Base-by-base conservation (phyloP, 2,329 filamentous ascomycete genomes). In the Hypoxylon sp. region DNA sequence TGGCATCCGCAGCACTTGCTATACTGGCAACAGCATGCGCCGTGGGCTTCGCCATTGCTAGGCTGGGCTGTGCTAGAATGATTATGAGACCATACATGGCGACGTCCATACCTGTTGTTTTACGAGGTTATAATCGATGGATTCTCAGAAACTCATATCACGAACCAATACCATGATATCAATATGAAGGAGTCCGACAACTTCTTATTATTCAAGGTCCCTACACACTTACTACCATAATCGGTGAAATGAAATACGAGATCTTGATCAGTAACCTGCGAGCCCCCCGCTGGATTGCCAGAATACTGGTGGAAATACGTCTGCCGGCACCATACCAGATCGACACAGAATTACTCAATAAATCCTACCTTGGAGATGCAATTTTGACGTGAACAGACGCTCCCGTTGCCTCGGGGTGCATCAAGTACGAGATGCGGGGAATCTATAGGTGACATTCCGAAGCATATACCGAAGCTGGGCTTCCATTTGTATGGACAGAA, bases 21-120 rank as follows among this genome's bases (percentile, higher is more conserved):
- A 50, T 43, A 20, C 25, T 43, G 12, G 43, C 55, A 17, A 62
- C 21, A 19, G 32, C 20, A n/a, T 47, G 34, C 2, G 40, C 43
- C 21, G 55, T 29, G 15, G 57, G 47, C 7, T 52, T 53, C 15
- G 62, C 62, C 16, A 48, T 48, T 5, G 20, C 50, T 11, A 48
- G 16, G 34, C 54, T 56, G 11, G 48, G 43, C 5, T 62, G 57
- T 45, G 48, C 56, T 41, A 62, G 34, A 12, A 61, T 17, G 32
- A 41, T 53, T 7, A 50, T 36, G 16, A 61, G 26, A 32, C 44
- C 11, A 31, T 36, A 20, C 60, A 65, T 65, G 32, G 19, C 34
- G 11, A 25, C n/a, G 5, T 32, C 12, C n/a, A n/a, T n/a, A n/a
- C n/a, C n/a, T n/a, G n/a, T n/a, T n/a, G n/a, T n/a, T n/a, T n/a